phyloP scores from a whole-genome alignment of 2,329 filamentous ascomycete genomes.

The Aspergillus vadensis region DNA sequence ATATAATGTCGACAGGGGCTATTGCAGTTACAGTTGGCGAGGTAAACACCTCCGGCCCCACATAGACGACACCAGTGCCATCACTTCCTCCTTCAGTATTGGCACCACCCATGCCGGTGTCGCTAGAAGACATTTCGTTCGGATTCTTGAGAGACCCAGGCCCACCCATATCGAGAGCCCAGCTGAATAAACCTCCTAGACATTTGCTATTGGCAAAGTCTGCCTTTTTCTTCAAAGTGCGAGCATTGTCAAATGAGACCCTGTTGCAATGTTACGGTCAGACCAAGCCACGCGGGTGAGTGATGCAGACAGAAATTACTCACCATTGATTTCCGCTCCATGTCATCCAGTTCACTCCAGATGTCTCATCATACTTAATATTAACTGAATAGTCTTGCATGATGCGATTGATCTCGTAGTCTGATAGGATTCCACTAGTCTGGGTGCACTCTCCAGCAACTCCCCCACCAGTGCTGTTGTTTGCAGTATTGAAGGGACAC shows the following conservation, averaged over 20 bases:
- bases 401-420: conserved; percentile 29
- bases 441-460: conserved; percentile 25
- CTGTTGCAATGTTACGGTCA: not conserved
- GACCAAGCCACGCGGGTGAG: too few species aligned
- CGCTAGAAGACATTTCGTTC: too few species aligned
- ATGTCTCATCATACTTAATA: not conserved
- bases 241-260: conserved; percentile 38
- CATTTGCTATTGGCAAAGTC: conserved; percentile 37
- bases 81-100: too few species aligned
- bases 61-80: too few species aligned
- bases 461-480: conserved; percentile 7
- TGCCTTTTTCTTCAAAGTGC: conserved; percentile 41
- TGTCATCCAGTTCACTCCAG: not conserved
- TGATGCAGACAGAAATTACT: too few species aligned
- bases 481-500: conserved; percentile 16
- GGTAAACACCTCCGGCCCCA: too few species aligned
- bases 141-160: too few species aligned
- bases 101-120: too few species aligned
- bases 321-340: conserved; percentile 20
- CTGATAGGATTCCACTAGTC: conserved; percentile 24
- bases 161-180: too few species aligned
- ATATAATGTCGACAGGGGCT: too few species aligned
- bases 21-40: too few species aligned
- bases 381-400: conserved; percentile 21
- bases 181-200: conserved; percentile 32